Percentiles rank a stretch among this genome's conserved stretches.
These are phyloP conservation scores for Syncephalis fuscata DNA, from an alignment of 371 early-diverging fungal species.

Conservation along the genomic window DNA sequence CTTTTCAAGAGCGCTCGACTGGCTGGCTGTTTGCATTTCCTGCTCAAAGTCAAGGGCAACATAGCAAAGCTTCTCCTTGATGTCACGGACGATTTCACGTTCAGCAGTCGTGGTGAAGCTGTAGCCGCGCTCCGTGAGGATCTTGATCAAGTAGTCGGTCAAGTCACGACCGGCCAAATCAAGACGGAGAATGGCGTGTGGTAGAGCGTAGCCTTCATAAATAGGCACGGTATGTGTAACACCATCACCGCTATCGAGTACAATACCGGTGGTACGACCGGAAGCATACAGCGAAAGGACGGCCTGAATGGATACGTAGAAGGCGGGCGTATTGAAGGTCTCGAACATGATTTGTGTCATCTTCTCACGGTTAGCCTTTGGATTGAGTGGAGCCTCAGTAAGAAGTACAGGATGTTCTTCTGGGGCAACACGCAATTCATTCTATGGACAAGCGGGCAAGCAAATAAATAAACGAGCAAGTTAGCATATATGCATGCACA, in stretches of 20 bases:
- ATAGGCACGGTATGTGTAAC: constrained; percentile 99
- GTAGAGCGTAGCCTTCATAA: constrained; percentile 99
- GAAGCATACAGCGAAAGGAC: constrained; percentile 96
- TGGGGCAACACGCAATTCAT: constrained; percentile 73
- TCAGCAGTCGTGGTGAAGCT: constrained; percentile 98
- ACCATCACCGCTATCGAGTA: constrained; percentile 99
- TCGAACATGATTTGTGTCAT: constrained; percentile 99
- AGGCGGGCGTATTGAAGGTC: constrained; percentile 97
- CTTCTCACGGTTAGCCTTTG: constrained; percentile 99
- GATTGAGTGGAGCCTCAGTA: constrained; percentile 99
- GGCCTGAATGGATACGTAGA: constrained; percentile 99
- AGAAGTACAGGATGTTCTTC: constrained; percentile 97
- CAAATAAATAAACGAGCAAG: neutral
- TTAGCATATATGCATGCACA: neutral
- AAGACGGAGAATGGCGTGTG: constrained; percentile 96
- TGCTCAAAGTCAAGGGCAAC: constrained; percentile 97
- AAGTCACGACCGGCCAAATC: constrained; percentile 94
- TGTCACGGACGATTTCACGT: constrained; percentile 99
- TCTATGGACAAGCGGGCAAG: constrained; percentile 39
- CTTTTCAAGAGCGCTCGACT: constrained; percentile 89
- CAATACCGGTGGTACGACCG: constrained; percentile 99
- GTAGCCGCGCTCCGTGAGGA: constrained; percentile 98
- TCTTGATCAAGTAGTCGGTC: constrained; percentile 93
- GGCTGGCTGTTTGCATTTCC: constrained; percentile 92
- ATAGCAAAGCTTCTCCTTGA: constrained; percentile 99